Evolutionary conservation across 2,329 filamentous ascomycete species (phyloP), one percentile per base, ranked within the genome.

Genomic region (Colletotrichum abscissum): DNA sequence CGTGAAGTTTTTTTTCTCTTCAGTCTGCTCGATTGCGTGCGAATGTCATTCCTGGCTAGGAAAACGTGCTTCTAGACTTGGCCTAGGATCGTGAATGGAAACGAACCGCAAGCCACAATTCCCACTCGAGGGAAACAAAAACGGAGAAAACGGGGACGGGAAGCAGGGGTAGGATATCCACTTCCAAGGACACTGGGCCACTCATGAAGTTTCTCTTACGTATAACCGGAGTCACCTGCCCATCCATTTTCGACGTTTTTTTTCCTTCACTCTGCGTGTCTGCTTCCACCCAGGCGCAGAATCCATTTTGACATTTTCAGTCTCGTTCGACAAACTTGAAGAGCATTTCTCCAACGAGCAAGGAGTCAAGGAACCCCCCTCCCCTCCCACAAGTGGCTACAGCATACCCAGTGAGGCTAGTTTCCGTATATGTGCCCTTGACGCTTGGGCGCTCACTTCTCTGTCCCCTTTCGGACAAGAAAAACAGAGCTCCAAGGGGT

Each of bases 161-260:
- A 70, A 66, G 62, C 67, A 65, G 35, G 60, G 64, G 59, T 55
- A 24, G 60, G 35, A 46, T 33, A 52, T n/a, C 71, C 67, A 54
- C 71, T 73, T 70, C 71, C 67, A 73, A 62, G 71, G 71, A 33
- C 60, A 30, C 9, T 24, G 3, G 60, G 16, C 67, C 71, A 73
- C n/a, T 73, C 46, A 62, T 19, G 9, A 14, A 7, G 46, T 70
- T 70, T 73, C 67, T 73, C 67, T 73, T 73, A 70, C 70, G 70
- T 73, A 70, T 16, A 12, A 11, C 22, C n/a, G 8, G 26, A 26
- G 35, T 70, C 70, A 70, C 60, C 67, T 70, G 66, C 46, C 5
- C 66, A 24, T 62, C 58, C 66, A 38, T 56, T 54, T 52, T 65
- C 66, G 19, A 55, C n/a, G 54, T 22, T n/a, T 58, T 54, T 28